These are phyloP conservation scores for Tetrapyrgos nigripes DNA, from an alignment of 1,284 basidiomycete species.

Conservation along the genomic window DNA sequence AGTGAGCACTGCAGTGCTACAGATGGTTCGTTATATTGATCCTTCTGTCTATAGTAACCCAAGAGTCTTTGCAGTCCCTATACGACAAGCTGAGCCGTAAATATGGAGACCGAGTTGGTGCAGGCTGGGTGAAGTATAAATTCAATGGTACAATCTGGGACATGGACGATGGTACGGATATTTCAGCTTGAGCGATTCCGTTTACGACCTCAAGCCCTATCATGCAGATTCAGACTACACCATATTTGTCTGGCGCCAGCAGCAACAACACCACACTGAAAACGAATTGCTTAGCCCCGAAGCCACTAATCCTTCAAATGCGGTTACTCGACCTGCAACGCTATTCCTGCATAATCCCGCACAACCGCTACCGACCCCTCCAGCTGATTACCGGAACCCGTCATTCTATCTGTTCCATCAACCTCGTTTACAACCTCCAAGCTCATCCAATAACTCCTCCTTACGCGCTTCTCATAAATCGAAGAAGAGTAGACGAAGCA, in stretches of 20 bases:
- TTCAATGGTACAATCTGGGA: constrained; percentile 80
- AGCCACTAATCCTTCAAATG: constrained; percentile 28
- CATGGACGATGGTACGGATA: constrained; percentile 69
- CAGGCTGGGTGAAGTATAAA: constrained; percentile 84
- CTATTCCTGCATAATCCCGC: constrained; percentile 72
- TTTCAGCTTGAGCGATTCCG: neutral
- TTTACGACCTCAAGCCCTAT: neutral
- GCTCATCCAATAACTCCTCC: constrained; percentile 25
- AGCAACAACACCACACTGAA: constrained; percentile 20
- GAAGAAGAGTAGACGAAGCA: constrained; percentile 46
- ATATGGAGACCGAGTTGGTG: constrained; percentile 62
- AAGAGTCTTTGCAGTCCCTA: constrained; percentile 66
- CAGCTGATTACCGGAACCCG: constrained; percentile 70
- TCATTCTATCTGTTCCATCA: constrained; percentile 73
- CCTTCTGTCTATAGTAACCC: constrained; percentile 52
- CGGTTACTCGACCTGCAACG: constrained; percentile 45
- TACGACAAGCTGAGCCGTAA: constrained; percentile 76
- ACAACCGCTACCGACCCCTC: constrained; percentile 60
- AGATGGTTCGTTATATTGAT: neutral
- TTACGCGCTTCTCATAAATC: constrained; percentile 33
- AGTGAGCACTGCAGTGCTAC: constrained; percentile 49
- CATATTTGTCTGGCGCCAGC: constrained; percentile 77
- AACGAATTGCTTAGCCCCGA: constrained; percentile 22
- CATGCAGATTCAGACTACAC: constrained; percentile 76
- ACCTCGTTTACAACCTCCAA: constrained; percentile 29